Evolutionary conservation across 176 grass and related monocot species (phyloP), one percentile per base, ranked within the genome.

Genomic region (Aegilops longissima): DNA sequence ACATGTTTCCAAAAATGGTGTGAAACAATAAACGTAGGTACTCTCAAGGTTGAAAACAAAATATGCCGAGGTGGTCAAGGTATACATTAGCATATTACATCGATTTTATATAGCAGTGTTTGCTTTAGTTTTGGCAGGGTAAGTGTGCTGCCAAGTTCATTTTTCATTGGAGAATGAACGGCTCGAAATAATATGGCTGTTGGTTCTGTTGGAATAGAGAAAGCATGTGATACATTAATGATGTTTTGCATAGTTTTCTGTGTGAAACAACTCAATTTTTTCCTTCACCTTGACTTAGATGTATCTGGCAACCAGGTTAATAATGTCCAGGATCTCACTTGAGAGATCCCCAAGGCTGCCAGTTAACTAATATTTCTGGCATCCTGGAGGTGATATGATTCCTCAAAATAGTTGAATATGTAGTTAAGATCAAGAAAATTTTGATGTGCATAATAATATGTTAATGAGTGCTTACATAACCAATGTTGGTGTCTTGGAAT

Each of bases 321-420:
- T 54, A 18, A 6, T 90, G 63, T 52, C 64, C 39, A 78, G 84
- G 38, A 90, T 86, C 83, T 82, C 83, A 86, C 83, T 86, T 81
- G 61, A 71, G 45, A 70, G 71, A 90, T 82, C 64, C 83, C 29
- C 68, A 70, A 5, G 23, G 29, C 31, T 73, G 56, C 18, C 44
- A 90, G 21, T 51, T 66, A 86, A 87, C 56, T 44, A 23, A 23
- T 36, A 79, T 72, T 72, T 76, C 33, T 66, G 18, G 4, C 63
- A 24, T 70, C 79, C 59, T 61, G 24, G 40, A 47, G 39, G 8
- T 40, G 51, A 31, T 61, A 54, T 12, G 56, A 62, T 79, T 64
- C 77, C 77, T 63, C 16, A 14, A 24, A 79, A 4, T 63, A 79
- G 21, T 14, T 40, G 1, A 4, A 29, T 51, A 25, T 7, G 45